Evolutionary conservation across 164 flowering plant species (phyloP), one percentile per base, ranked within the genome.

Genomic region (Nymphaea thermarum): DNA sequence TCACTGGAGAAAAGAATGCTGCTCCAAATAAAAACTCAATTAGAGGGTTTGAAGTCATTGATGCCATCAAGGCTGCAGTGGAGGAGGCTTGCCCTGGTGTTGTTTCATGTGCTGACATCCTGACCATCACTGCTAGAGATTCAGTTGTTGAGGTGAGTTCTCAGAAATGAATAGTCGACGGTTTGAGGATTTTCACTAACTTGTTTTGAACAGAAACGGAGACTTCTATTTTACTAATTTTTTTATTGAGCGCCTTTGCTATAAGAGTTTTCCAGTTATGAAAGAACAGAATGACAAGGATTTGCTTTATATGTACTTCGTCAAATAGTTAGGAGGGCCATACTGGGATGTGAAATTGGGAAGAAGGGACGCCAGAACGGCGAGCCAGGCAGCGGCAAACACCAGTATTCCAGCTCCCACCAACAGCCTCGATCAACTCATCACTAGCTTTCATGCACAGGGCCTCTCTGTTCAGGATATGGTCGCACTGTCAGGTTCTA

Each of bases 291-390:
- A 8, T 55, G 12, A 16, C 1, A 55, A 1, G 10, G 16, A 1
- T 55, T 55, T 55, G 10, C 1, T 10, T 55, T 16, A 8, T 10
- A 55, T 55, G 1, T 55, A 8, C 16, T 10, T 16, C 12, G 1
- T 16, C 10, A 8, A 10, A 55, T 72, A 82, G 85, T 65, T 82
- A 64, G 79, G 77, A 14, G 83, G 83, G 5, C 77, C 73, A 6
- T 14, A 66, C 42, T 80, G 82, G 82, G 60, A 63, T n/a, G 83
- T 80, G 4, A 68, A 43, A 25, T 62, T 82, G 17, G 83, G 85
- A 55, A 71, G 85, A 70, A 75, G 79, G 53, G 83, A 82, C 60
- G 70, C 85, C 2, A 75, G 65, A 36, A 75, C 83, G 4, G 83
- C 85, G 1, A 82, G 80, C 60, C 61, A 66, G 18, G 65, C 70